Percentiles rank a stretch among this genome's conserved stretches.
Evolutionary conservation across 2,329 filamentous ascomycete species (phyloP).

Genomic region (Fusarium metavorans): DNA sequence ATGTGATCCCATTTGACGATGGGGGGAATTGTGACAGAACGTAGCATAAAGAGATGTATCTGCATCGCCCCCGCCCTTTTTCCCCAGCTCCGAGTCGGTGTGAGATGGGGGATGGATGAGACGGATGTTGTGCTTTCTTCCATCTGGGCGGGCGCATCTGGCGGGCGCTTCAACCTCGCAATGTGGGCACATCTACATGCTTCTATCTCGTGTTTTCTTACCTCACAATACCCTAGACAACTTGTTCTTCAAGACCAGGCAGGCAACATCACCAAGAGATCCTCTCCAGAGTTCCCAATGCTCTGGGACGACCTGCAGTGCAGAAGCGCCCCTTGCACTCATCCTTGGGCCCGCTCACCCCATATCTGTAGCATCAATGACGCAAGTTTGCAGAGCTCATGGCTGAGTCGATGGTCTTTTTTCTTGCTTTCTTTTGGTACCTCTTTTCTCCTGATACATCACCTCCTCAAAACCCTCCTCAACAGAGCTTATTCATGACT

Average conservation of each 20-base stretch:
- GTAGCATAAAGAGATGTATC: conserved; percentile 19
- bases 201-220: conserved; percentile 17
- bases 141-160: conserved; percentile 7
- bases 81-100: conserved; percentile 25
- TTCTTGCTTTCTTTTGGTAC: not conserved
- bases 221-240: not conserved
- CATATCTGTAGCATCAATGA: conserved; percentile 22
- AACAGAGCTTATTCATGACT: not conserved
- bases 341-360: conserved; percentile 7
- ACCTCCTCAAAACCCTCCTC: not conserved
- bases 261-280: conserved; percentile 11
- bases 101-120: not conserved
- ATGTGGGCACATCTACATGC: conserved; percentile 10
- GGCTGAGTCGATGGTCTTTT: not conserved
- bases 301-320: conserved; percentile 23
- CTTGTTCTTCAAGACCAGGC: not conserved
- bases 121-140: not conserved
- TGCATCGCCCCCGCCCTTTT: not conserved
- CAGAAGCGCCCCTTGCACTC: conserved; percentile 9
- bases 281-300: conserved; percentile 17
- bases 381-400: conserved; percentile 5
- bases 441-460: not conserved
- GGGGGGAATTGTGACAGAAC: conserved; percentile 8
- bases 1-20: conserved; percentile 28
- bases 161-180: conserved; percentile 22